Evolutionary conservation across 2,329 filamentous ascomycete species (phyloP).

Genomic region (Colletotrichum abscissum): DNA sequence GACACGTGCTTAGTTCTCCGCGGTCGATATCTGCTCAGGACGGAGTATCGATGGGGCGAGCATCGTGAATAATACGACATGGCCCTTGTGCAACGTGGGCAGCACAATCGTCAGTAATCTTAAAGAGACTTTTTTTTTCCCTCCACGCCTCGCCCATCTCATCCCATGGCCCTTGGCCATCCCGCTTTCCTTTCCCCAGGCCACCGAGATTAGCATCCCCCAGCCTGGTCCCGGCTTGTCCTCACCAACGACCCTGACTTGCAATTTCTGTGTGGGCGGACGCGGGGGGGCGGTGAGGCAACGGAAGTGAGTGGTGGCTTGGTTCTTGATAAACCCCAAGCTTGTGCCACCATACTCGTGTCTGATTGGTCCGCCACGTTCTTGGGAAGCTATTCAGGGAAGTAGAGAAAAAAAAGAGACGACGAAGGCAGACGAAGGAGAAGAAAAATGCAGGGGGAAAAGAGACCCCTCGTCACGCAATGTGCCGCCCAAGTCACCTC

Average conservation of each 20-base stretch:
- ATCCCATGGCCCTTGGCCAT: constrained; percentile 9
- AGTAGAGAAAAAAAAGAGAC: background rate
- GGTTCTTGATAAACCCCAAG: constrained; percentile 19
- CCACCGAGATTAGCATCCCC: constrained; percentile 31
- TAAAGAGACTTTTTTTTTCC: background rate
- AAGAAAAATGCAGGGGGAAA: background rate
- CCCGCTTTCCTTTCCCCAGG: constrained; percentile 32
- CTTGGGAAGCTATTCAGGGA: constrained; percentile 29
- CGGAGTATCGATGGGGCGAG: background rate
- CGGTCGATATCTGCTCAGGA: background rate
- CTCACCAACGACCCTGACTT: constrained; percentile 19
- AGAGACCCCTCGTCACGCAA: constrained; percentile 25
- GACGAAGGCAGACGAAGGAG: constrained; percentile 2
- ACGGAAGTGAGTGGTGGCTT: constrained; percentile 29
- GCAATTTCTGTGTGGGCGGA: constrained; percentile 24
- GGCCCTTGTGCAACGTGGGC: constrained; percentile 5
- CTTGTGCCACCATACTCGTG: constrained; percentile 31
- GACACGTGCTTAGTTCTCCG: constrained; percentile 25
- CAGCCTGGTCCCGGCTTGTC: constrained; percentile 15
- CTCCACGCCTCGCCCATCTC: constrained; percentile 6
- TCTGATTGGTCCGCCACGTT: constrained; percentile 24
- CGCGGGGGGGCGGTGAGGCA: constrained; percentile 34
- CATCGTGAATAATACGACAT: background rate
- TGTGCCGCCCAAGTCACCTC: constrained; percentile 5
- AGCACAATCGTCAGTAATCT: constrained; percentile 5